A percentile compares a stretch with the other conserved stretches of the same genome.
These are phyloP conservation scores for Nicotiana benthamiana DNA, from an alignment of 257 asterid genomes.

Conservation along the genomic window DNA sequence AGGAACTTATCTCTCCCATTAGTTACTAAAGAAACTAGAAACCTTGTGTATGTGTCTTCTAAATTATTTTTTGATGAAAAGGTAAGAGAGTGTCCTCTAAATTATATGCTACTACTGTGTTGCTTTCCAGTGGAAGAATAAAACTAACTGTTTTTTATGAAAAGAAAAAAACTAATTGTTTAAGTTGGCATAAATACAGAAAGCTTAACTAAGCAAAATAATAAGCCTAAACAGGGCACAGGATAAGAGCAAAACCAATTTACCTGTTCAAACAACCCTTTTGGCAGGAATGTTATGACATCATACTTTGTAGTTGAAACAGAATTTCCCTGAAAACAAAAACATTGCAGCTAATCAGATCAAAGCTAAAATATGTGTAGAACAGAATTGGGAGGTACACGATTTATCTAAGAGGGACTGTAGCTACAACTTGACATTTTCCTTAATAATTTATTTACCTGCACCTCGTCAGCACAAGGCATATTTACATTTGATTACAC, in stretches of 20 bases:
- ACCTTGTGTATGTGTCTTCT: neutral
- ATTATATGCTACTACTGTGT: neutral
- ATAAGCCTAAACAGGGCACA: neutral
- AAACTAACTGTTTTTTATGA: too few species aligned
- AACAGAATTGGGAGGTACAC: neutral
- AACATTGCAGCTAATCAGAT: neutral
- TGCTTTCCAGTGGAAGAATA: neutral
- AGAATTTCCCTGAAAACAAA: conserved; percentile 67
- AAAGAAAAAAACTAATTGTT: neutral
- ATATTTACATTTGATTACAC: neutral
- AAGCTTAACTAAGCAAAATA: neutral
- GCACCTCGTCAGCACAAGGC: neutral
- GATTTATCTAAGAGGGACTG: neutral
- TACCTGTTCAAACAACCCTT: conserved; percentile 99
- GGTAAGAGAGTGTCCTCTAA: too few species aligned
- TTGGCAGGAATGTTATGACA: conserved; percentile 75
- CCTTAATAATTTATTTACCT: neutral
- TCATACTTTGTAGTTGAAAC: conserved; percentile 97
- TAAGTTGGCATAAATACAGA: neutral
- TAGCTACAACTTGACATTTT: neutral
- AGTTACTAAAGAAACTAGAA: neutral
- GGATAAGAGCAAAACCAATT: neutral
- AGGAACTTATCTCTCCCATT: neutral
- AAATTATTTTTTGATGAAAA: neutral
- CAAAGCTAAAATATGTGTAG: neutral